Percentiles rank a stretch among this genome's conserved stretches.
Evolutionary conservation across 192 early-diverging fungal genomes (phyloP).

Genomic region (Gaertneriomyces sp.): DNA sequence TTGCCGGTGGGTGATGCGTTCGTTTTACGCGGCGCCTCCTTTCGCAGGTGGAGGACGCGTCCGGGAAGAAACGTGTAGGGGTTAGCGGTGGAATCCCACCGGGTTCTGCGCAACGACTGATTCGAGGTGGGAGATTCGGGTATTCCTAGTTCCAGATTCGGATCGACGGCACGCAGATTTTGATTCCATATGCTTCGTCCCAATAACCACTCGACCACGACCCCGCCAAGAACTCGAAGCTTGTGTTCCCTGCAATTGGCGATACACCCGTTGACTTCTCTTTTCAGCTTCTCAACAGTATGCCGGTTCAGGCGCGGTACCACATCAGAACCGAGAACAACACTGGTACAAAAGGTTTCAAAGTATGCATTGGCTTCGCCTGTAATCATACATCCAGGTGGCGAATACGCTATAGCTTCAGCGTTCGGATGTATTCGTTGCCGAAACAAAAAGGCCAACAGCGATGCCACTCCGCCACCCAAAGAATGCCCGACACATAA

Average conservation of each 20-base stretch:
- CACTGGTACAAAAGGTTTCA: slow-evolving; percentile 38
- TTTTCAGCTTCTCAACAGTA: slow-evolving; percentile 43
- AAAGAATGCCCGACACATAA: slow-evolving; percentile 46
- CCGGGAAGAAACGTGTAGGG: slow-evolving; percentile 36
- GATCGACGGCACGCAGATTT: background rate
- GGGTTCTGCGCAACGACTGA: too few relatives aligned
- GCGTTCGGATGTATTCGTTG: slow-evolving; percentile 15
- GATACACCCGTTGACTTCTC: slow-evolving; percentile 21
- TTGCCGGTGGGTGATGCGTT: background rate
- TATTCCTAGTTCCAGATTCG: background rate
- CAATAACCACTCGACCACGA: slow-evolving; percentile 7
- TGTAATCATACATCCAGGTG: slow-evolving; percentile 49
- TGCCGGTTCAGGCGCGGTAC: slow-evolving; percentile 40
- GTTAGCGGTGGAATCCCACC: too few relatives aligned
- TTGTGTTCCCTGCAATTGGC: slow-evolving; percentile 33
- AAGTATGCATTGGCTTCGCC: slow-evolving; percentile 33
- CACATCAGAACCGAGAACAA: slow-evolving; percentile 45
- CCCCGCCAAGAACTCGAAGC: slow-evolving; percentile 36
- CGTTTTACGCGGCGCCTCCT: slow-evolving; percentile 5
- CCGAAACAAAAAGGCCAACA: slow-evolving; percentile 39
- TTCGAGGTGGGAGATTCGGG: background rate
- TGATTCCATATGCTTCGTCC: background rate
- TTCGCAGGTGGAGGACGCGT: slow-evolving; percentile 36
- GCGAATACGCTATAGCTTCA: slow-evolving; percentile 33
- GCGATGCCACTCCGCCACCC: slow-evolving; percentile 43